Evolutionary conservation across 2,329 filamentous ascomycete species (phyloP), one percentile per base, ranked within the genome.

Genomic region (Neurospora sp.): DNA sequence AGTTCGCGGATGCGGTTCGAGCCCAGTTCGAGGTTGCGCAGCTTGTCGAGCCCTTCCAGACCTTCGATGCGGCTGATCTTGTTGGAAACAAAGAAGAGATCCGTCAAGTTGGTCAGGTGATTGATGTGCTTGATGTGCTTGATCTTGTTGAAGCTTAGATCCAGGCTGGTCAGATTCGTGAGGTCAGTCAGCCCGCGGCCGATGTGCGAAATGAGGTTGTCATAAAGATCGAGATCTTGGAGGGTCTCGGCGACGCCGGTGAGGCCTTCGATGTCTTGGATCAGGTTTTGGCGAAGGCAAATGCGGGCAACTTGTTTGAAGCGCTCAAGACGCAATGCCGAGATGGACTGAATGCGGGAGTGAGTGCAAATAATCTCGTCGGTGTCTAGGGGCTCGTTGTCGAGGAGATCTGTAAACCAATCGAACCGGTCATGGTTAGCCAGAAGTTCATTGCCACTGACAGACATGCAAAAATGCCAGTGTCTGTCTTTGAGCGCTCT

Each of bases 121-220:
- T 86, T 86, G 74, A 98, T 83, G 76, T 95, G 89, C 81, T 97
- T 97, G 83, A 99, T 97, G 81, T 97, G 94, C 80, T 97, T 97
- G 83, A 99, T 95, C 84, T 98, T 98, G 84, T 99, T 99, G 87
- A 97, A 99, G 80, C 92, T 96, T 68, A 99, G 85, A 79, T 99
- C 96, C 69, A 99, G 87, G 70, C 84, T 91, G 6, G 87, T 92
- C 69, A 99, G 86, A 72, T 91, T 85, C 12, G 85, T 88, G 70
- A 97, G 87, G 66, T 88, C 84, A 69, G 97, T 93, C 66, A 99
- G 86, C 38, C 92, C 92, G 74, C 90, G 89, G 19, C 57, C 57
- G 80, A 97, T 88, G 80, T 97, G 93, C 11, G 89, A 88, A 75
- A 99, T 93, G 19, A 97, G 86, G 80, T 99, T 99, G 82, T 99